phyloP scores from a whole-genome alignment of 1,139 yeast species.

The Kodamaea suecica region DNA sequence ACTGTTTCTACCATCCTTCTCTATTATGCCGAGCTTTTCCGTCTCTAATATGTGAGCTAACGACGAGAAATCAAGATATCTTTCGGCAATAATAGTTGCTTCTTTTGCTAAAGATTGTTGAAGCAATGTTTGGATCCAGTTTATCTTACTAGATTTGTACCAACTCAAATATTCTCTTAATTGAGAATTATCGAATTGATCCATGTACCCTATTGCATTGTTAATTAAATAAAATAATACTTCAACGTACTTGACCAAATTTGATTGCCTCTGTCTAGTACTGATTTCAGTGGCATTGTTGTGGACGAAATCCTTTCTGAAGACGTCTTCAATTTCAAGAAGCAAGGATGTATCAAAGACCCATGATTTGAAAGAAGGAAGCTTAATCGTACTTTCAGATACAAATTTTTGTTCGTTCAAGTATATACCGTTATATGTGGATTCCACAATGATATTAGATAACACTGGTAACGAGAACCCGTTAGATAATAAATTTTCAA shows the following conservation, averaged over 20 bases:
- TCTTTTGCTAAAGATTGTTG: slow-evolving; percentile 45
- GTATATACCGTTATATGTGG: slow-evolving; percentile 44
- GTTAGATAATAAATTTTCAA: slow-evolving; percentile 20
- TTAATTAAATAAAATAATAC: slow-evolving; percentile 38
- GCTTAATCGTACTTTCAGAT: slow-evolving; percentile 18
- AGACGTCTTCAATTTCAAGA: slow-evolving; percentile 32
- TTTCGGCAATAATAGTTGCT: slow-evolving; percentile 65
- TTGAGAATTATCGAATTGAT: slow-evolving; percentile 20
- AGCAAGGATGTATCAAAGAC: slow-evolving; percentile 38
- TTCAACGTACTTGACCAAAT: slow-evolving; percentile 26
- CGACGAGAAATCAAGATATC: slow-evolving; percentile 56
- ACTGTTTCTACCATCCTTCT: background rate
- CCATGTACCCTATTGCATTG: slow-evolving; percentile 38
- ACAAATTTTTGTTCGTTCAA: slow-evolving; percentile 39
- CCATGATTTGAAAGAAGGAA: slow-evolving; percentile 29
- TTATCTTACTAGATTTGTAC: slow-evolving; percentile 30
- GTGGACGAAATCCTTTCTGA: slow-evolving; percentile 14
- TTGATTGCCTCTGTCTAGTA: slow-evolving; percentile 9
- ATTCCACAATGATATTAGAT: slow-evolving; percentile 30
- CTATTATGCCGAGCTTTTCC: slow-evolving; percentile 34
- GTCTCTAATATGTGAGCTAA: slow-evolving; percentile 62
- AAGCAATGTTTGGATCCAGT: slow-evolving; percentile 58
- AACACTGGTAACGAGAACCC: background rate
- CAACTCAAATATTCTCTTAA: slow-evolving; percentile 32
- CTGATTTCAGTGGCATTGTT: background rate